Evolutionary conservation across 495 filamentous ascomycete genomes (phyloP), one percentile per base, ranked within the genome.

Genomic region (Podospora appendiculata): DNA sequence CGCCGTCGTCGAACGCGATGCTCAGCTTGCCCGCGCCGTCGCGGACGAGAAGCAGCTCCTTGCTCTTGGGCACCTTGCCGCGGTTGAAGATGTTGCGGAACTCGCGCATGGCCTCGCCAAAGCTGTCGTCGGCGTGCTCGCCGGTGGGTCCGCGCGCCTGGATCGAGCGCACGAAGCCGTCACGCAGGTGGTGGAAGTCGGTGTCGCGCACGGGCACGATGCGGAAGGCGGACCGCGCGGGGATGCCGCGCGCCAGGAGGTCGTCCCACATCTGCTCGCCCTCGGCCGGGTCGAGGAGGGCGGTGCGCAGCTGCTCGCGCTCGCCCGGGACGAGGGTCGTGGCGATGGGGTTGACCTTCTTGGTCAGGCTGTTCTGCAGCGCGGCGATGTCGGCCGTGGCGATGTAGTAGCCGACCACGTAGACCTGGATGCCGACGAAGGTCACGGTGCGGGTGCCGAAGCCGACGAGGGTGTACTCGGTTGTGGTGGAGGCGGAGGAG

Each of bases 371-470:
- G 48, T 58, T 65, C 53, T 79, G 74, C 34, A 79, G 56, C 3
- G 74, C 70, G 5, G 74, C 75, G 51, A 97, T 82, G 60, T 95
- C 89, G 36, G 80, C 67, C 4, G 83, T 90, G 17, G 87, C 87
- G 25, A 96, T 76, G 69, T 98, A 98, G 55, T 93, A 72, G 7
- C 93, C 93, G 0, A 95, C 87, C 13, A 96, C 87, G 72, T 98
- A 98, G 50, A 98, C 93, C 64, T 95, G 83, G 25, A 98, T 87
- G n/a, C 80, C 70, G 41, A 98, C 65, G 63, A 96, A 95, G 38
- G 84, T 90, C 16, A 98, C 93, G 8, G 86, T 92, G 48, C 93
- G 81, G 47, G 92, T 80, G 8, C 93, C 93, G 39, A 95, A 73
- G 0, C 93, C 93, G 6, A 96, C 75, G 0, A 96, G 79, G 32